Conservation (phyloP, 2,329 filamentous ascomycete genomes). For the Dothidotthia symphoricarpi region DNA sequence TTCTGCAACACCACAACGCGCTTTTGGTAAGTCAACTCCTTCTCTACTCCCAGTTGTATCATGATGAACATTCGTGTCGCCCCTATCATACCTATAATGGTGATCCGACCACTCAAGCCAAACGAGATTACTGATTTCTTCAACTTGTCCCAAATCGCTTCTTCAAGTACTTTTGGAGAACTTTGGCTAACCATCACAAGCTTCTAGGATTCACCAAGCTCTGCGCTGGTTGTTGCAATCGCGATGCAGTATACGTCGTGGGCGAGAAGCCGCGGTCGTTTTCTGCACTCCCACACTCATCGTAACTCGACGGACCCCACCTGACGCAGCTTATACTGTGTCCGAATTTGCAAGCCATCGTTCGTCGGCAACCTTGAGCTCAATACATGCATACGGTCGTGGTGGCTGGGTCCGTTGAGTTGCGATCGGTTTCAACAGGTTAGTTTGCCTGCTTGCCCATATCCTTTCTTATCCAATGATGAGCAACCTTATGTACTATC, state of each 20-base stretch:
- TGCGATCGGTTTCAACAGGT: conserved; percentile 15
- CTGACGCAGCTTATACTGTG: no score
- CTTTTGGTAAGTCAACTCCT: conserved; percentile 30
- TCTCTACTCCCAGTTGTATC: conserved; percentile 8
- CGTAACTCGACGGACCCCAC: background rate
- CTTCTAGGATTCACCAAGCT: conserved; percentile 3
- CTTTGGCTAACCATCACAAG: conserved; percentile 21
- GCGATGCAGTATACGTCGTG: background rate
- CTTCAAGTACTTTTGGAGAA: conserved; percentile 2
- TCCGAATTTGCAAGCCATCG: background rate
- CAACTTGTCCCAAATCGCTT: conserved; percentile 7
- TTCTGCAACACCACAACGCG: conserved; percentile 24
- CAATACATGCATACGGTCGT: background rate
- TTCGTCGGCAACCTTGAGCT: background rate
- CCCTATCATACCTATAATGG: conserved; percentile 43
- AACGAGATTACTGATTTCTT: conserved; percentile 40
- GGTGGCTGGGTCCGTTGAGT: conserved; percentile 12
- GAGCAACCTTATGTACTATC: conserved; percentile 42
- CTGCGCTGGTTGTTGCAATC: background rate
- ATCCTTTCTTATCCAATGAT: conserved; percentile 26
- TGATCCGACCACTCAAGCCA: conserved; percentile 44
- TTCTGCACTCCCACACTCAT: conserved; percentile 1
- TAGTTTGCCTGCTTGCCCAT: conserved; percentile 10
- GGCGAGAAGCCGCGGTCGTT: conserved; percentile 2
- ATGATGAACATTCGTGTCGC: conserved; percentile 43